These are phyloP conservation scores for Trypanosoma platydactyli DNA, from an alignment of 208 protist species.

Conservation along the genomic window DNA sequence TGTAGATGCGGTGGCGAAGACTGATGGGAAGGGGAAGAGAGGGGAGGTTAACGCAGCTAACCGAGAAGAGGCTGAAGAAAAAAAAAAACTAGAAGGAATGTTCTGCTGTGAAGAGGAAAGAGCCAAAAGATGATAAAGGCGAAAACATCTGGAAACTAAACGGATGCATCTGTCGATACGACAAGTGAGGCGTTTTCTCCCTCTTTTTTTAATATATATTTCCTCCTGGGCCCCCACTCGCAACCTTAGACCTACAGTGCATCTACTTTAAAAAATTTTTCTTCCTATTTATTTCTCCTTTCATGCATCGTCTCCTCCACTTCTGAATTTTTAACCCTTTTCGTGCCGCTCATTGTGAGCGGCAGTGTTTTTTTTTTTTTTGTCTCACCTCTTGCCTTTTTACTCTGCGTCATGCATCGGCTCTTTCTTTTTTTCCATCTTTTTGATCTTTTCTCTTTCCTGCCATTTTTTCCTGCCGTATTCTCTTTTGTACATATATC, in stretches of 20 bases:
- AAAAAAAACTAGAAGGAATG: not conserved
- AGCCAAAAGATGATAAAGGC: not conserved
- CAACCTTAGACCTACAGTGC: not conserved
- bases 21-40: not conserved
- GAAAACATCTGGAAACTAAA: not conserved
- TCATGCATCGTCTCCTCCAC: no score
- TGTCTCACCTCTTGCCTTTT: constrained; percentile 13
- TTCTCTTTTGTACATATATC: constrained; percentile 1
- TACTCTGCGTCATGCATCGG: constrained; percentile 10
- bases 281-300: no score
- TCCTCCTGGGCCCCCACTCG: no score
- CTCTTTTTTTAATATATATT: constrained; percentile 19
- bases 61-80: not conserved
- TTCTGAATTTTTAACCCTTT: no score
- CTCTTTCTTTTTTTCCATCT: constrained; percentile 15
- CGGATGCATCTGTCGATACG: not conserved
- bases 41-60: not conserved
- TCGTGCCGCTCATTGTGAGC: no score
- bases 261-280: no score
- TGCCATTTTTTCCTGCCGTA: constrained; percentile 16
- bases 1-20: not conserved
- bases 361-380: constrained; percentile 14
- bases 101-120: not conserved
- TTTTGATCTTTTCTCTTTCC: constrained; percentile 23
- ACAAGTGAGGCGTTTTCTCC: constrained; percentile 7